Base-by-base conservation (phyloP, 2,329 filamentous ascomycete species). In the Ascochyta koolunga region DNA sequence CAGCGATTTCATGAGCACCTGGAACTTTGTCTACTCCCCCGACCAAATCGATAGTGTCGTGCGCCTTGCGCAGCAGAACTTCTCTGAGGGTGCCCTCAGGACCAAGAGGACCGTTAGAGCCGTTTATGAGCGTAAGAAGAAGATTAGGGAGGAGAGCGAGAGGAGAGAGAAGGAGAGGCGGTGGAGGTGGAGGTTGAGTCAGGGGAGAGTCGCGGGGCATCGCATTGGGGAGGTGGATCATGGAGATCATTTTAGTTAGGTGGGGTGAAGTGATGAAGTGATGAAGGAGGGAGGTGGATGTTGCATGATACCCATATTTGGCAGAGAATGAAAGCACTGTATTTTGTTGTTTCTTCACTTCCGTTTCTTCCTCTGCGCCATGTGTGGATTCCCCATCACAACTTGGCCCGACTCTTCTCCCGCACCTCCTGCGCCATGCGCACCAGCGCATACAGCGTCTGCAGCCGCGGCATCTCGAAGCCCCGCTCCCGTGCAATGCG, bases 11-110 rank as follows among this genome's bases (percentile, higher is more conserved):
- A 86, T 98, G 79, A 91, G 87, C 63, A 99, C 95, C 0, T 99
- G 95, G 95, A 99, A 99, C 71, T 98, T 98, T 71, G 87, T 97
- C 25, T 99, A 98, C 74, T 96, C 90, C 2, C 88, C 92, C 0
- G 88, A 95, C 52, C 89, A 99, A 73, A 87, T 99, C 46, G 93
- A 98, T 64, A 84, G 85, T 22, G 91, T 96, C 0, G 89, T 96
- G 2, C 82, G 83, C 5, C 82, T 99, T 24, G 93, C 95, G 1
- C 83, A 86, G 50, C 91, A 91, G 10, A 99, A 99, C 74, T 99
- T 91, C 64, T 81, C 85, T 5, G 91, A 96, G 71, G 92, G 93
- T 0, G 84, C 85, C 43, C 89, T 90, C 51, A 86, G 90, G 74
- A 90, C 95, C 18, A 87, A 85, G 60, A 82, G 86, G 19, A 91